Percentiles rank a stretch among this genome's conserved stretches.
Evolutionary conservation across 257 asterid genomes (phyloP).

Genomic region (Fraxinus quadrangulata): DNA sequence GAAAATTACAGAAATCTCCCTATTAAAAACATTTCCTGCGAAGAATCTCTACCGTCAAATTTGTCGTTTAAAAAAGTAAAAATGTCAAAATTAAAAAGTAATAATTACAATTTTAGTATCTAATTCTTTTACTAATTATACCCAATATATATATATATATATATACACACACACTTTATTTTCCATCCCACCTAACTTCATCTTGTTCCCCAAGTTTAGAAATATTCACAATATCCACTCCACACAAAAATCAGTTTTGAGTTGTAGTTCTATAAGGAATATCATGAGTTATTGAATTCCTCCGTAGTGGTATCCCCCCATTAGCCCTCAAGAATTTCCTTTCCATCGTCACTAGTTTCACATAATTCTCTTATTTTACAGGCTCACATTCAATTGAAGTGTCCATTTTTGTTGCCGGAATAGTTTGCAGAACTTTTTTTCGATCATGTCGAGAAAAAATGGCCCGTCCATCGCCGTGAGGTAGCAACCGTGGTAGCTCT

Average conservation of each 20-base stretch:
- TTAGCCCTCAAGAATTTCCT: constrained; percentile 82
- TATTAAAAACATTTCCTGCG: too few relatives aligned
- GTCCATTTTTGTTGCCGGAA: constrained; percentile 35
- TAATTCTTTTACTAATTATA: too few relatives aligned
- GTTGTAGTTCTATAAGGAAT: constrained; percentile 78
- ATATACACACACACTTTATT: too few relatives aligned
- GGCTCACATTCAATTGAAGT: constrained; percentile 66
- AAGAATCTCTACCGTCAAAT: too few relatives aligned
- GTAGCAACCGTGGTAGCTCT: constrained; percentile 68
- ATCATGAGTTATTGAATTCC: constrained; percentile 78
- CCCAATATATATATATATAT: too few relatives aligned
- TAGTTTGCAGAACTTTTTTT: constrained; percentile 59
- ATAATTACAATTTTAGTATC: too few relatives aligned
- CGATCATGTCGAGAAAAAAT: constrained; percentile 75
- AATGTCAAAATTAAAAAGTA: too few relatives aligned
- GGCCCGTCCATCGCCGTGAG: constrained; percentile 64
- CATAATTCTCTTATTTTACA: constrained; percentile 53
- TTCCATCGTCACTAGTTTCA: constrained; percentile 56
- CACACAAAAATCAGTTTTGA: constrained; percentile 79
- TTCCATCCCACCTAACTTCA: too few relatives aligned
- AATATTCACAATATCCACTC: constrained; percentile 65
- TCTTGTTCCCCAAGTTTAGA: too few relatives aligned
- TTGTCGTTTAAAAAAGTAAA: too few relatives aligned
- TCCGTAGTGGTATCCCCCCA: constrained; percentile 83
- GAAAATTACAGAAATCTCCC: too few relatives aligned